These are phyloP conservation scores for Lactifluus hygrophoroides DNA, from an alignment of 768 basidiomycete genomes.

Conservation along the genomic window DNA sequence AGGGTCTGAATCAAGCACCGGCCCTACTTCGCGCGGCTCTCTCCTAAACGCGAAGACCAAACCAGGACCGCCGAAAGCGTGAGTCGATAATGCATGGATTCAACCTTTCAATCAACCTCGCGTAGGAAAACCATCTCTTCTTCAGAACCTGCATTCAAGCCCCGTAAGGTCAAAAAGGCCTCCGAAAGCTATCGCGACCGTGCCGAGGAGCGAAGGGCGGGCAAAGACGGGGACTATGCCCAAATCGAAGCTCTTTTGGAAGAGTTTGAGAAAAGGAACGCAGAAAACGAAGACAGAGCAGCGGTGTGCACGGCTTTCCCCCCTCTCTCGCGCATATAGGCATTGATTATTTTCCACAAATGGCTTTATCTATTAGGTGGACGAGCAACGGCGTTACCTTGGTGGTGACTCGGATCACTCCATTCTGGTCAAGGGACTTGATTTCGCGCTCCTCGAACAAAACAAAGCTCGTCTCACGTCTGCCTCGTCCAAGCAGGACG, in stretches of 20 bases:
- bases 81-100: background rate
- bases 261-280: constrained; percentile 65
- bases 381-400: constrained; percentile 65
- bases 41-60: constrained; percentile 24
- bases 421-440: constrained; percentile 84
- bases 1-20: constrained; percentile 22
- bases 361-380: constrained; percentile 44
- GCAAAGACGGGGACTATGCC: constrained; percentile 64
- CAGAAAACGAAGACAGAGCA: constrained; percentile 48
- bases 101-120: background rate
- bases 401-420: constrained; percentile 83
- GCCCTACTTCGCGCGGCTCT: constrained; percentile 28
- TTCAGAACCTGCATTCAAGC: constrained; percentile 66
- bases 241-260: constrained; percentile 73
- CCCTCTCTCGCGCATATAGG: background rate
- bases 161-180: constrained; percentile 57
- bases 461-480: constrained; percentile 58
- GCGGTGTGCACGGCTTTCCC: constrained; percentile 36
- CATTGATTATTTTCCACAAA: background rate
- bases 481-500: constrained; percentile 48
- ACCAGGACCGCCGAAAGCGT: constrained; percentile 16
- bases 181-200: constrained; percentile 61
- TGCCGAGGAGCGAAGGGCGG: constrained; percentile 62
- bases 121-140: constrained; percentile 40
- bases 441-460: constrained; percentile 78